phyloP scores from a whole-genome alignment of 148 eudicot genomes.

The Rhododendron simsii region DNA sequence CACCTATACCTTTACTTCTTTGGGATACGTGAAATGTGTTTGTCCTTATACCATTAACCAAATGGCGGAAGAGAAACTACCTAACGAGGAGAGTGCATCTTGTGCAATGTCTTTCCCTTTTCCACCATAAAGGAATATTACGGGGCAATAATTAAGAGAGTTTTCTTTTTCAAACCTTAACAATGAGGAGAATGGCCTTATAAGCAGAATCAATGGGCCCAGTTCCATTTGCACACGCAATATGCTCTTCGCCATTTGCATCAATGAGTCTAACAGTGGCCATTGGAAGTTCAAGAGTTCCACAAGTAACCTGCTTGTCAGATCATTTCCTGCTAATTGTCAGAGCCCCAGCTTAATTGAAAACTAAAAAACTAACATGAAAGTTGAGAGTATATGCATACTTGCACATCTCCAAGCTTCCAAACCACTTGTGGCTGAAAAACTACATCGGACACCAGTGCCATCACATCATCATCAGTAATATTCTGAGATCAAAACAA shows the following conservation, averaged over 20 bases:
- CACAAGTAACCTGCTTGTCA: constrained; percentile 67
- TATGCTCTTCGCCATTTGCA: constrained; percentile 66
- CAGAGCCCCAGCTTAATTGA: not conserved
- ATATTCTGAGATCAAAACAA: constrained; percentile 40
- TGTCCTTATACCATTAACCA: not conserved
- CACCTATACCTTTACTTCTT: not conserved
- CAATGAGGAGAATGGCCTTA: constrained; percentile 83
- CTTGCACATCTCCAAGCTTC: constrained; percentile 92
- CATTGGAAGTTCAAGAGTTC: constrained; percentile 90
- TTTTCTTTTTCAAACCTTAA: constrained; percentile 46
- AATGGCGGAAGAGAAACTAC: not conserved
- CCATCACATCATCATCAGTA: constrained; percentile 83
- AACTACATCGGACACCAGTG: constrained; percentile 77
- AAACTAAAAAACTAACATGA: not conserved
- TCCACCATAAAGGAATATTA: not conserved
- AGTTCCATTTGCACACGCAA: constrained; percentile 79
- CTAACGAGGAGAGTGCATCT: not conserved
- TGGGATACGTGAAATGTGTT: not conserved
- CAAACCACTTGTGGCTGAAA: constrained; percentile 88
- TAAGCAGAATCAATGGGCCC: constrained; percentile 98
- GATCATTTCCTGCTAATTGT: not conserved
- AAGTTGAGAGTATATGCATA: constrained; percentile 12
- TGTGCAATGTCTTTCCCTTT: not conserved
- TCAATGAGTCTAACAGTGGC: constrained; percentile 77
- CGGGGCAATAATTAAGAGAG: not conserved